phyloP scores from a whole-genome alignment of 2,329 filamentous ascomycete genomes.

The Penicillium sp. region DNA sequence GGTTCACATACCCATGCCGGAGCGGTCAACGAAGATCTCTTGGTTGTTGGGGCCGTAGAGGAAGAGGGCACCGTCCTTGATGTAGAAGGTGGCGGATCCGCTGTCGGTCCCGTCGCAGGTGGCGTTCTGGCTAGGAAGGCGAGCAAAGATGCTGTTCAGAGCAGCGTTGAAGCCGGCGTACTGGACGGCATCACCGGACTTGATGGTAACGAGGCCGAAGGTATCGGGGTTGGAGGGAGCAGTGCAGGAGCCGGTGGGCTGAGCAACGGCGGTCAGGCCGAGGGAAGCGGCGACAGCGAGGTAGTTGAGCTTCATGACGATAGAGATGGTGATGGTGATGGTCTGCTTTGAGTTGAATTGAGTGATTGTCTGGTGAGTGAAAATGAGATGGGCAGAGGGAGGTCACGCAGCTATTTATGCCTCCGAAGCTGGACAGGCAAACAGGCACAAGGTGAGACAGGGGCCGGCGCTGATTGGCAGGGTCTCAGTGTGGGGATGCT shows the following conservation, averaged over 20 bases:
- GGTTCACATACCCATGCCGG: slow-evolving; percentile 59
- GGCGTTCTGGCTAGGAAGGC: slow-evolving; percentile 53
- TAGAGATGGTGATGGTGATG: neutral
- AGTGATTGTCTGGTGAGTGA: neutral
- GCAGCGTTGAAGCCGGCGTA: slow-evolving; percentile 53
- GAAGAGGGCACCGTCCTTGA: slow-evolving; percentile 53
- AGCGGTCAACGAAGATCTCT: slow-evolving; percentile 60
- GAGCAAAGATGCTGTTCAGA: slow-evolving; percentile 50
- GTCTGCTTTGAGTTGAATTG: neutral
- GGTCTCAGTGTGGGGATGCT: neutral
- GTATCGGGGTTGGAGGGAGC: slow-evolving; percentile 30
- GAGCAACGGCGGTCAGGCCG: slow-evolving; percentile 34
- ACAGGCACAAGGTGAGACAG: neutral
- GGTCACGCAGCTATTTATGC: neutral
- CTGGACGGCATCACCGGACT: slow-evolving; percentile 57
- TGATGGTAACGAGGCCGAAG: slow-evolving; percentile 58
- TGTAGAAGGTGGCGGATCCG: slow-evolving; percentile 56
- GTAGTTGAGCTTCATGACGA: slow-evolving; percentile 37
- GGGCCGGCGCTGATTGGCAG: neutral
- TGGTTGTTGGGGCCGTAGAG: slow-evolving; percentile 57
- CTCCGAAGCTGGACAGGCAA: neutral
- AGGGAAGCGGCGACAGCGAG: slow-evolving; percentile 35
- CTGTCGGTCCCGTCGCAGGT: slow-evolving; percentile 49
- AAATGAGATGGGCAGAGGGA: neutral
- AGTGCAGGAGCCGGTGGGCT: slow-evolving; percentile 23